These are phyloP conservation scores for Globisporangium acanthophoron DNA, from an alignment of 352 stramenopile species.

Conservation along the genomic window DNA sequence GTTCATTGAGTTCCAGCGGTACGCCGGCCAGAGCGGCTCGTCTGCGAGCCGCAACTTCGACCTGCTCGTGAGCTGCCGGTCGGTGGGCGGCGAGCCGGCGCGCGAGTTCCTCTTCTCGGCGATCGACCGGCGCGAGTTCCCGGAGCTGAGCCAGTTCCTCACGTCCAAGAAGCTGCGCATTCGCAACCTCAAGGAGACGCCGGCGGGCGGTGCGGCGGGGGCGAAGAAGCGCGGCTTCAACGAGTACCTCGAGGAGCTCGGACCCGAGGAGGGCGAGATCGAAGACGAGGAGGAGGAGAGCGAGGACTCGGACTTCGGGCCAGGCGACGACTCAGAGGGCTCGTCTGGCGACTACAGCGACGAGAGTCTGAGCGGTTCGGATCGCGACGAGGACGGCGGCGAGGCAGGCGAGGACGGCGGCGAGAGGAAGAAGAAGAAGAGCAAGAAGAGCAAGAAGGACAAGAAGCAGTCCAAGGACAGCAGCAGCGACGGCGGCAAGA, in stretches of 20 bases:
- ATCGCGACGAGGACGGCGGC: conserved; percentile 71
- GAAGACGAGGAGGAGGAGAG: conserved; percentile 86
- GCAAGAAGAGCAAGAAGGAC: conserved; percentile 49
- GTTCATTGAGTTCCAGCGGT: conserved; percentile 97
- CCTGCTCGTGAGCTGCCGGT: conserved; percentile 90
- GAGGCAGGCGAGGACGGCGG: conserved; percentile 52
- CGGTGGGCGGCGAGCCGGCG: conserved; percentile 69
- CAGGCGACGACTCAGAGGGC: conserved; percentile 51
- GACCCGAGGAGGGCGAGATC: conserved; percentile 83
- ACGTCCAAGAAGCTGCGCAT: conserved; percentile 93
- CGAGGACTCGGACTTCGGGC: conserved; percentile 93
- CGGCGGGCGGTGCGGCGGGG: conserved; percentile 30
- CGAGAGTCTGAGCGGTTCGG: conserved; percentile 71
- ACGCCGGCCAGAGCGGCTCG: conserved; percentile 85
- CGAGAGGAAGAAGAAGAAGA: conserved; percentile 56
- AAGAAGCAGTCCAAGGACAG: conserved; percentile 19
- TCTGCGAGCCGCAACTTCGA: conserved; percentile 95
- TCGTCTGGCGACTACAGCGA: conserved; percentile 83
- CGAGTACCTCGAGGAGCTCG: conserved; percentile 72
- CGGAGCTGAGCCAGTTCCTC: conserved; percentile 93
- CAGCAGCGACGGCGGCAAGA: conserved; percentile 18
- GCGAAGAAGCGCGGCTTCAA: conserved; percentile 76
- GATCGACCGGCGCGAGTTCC: conserved; percentile 96
- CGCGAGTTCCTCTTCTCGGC: conserved; percentile 93
- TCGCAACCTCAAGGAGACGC: conserved; percentile 88